Base-by-base conservation (phyloP, 805 yeast genomes). In the Hagleromyces aurorensis region DNA sequence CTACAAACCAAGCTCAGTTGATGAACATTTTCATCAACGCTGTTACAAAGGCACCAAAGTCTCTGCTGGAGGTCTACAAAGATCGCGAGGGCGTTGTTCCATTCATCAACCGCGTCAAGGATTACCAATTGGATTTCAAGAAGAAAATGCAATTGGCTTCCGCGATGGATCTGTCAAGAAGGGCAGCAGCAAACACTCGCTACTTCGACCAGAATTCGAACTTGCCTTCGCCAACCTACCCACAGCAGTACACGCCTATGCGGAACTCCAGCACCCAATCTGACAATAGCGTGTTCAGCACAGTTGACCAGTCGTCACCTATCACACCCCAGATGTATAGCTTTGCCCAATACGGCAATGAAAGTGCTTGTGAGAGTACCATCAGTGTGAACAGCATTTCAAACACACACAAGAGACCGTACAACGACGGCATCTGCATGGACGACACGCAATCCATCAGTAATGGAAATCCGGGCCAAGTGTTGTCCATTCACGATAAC, bases 261-360 rank as follows among this genome's bases (percentile, higher is more conserved):
- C 46, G 59, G 41, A 52, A 53, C 27, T 41, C 45, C 5, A 48
- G 55, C 31, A 48, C 50, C 6, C 47, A 47, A 28, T 53, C 59
- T 6, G 59, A 53, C 20, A 52, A 48, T 24, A 48, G 55, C 25
- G 43, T 53, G 13, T 53, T 53, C 33, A 52, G 57, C 32, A 33
- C 45, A 12, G 33, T 36, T 21, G 40, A 42, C 3, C 50, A 46
- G 20, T 46, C 52, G 15, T 54, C 59, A 4, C 59, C 59, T 11
- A 45, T 54, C 8, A 52, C 59, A 2, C 58, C 58, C 16, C 48
- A 49, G 12, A 43, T 52, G 45, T 50, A 50, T 34, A 43, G 50
- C 16, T 52, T 52, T 25, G 43, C 47, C 13, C 52, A 50, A 20
- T 32, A 40, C 22, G 45, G 41, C 16, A 45, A 48, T 19, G 45